Base-by-base conservation (phyloP, 1,284 basidiomycete species). In the Peniophora sp. region DNA sequence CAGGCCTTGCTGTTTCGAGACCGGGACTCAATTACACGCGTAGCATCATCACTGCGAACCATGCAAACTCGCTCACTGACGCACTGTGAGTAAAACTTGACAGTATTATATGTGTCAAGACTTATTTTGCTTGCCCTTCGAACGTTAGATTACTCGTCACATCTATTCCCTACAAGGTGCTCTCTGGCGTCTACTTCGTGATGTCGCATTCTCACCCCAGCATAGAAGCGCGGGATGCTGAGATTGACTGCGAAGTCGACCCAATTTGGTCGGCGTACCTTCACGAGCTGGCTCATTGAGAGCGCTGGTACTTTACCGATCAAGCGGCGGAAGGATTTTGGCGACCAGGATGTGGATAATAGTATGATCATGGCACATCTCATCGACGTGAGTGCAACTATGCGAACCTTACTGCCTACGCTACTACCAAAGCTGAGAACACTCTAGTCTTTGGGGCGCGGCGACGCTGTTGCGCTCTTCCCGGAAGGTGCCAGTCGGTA, bases 261-360 rank as follows among this genome's bases (percentile, higher is more conserved):
- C 1, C 85, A 88, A 59, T 93, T 93, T 58, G 87, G 89, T 3
- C 82, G 75, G 49, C 74, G 64, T 54, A 92, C 88, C 2, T 90
- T 93, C 64, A 90, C 86, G 2, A 89, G 85, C 56, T 92, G 91
- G 90, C 74, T 93, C 17, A 90, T 93, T 49, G 89, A 92, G 62
- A 83, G 83, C 23, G 86, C 87, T 2, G 90, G 90, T 14, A 90
- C 91, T 1, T 75, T 93, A 1, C 91, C 90, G 0, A 78, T 93
- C 44, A 80, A 85, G 61, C 73, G 91, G 50, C 74, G 79, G 42
- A 88, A 85, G 57, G 90, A 93, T 60, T 78, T 72, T 56, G 58
- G 62, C 0, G 73, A 81, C 50, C 73, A 64, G 35, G 64, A 61
- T 23, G 72, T 72, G 1, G 83, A 93, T 64, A 93, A 93, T 62